Conservation (phyloP, 75 land plant species). For the Cunninghamia lanceolata region DNA sequence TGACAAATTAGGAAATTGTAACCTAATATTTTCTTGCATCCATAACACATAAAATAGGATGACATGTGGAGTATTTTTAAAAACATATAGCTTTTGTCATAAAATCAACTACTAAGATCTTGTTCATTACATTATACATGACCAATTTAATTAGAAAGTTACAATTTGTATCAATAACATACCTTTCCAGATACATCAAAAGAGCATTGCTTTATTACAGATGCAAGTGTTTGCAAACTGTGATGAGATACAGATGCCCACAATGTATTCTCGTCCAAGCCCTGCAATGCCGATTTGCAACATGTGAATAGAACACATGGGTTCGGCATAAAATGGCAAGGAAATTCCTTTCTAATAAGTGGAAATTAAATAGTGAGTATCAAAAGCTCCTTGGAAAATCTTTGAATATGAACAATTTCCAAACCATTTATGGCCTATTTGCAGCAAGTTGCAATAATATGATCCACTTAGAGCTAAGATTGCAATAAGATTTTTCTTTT, state of each 20-base stretch:
- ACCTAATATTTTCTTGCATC: background rate
- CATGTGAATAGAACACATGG: background rate
- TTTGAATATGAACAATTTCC: background rate
- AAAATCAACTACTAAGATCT: conserved; percentile 7
- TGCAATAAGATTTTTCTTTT: too few relatives aligned
- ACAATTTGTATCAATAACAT: conserved; percentile 5
- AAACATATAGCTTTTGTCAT: background rate
- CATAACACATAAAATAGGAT: background rate
- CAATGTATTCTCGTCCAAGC: conserved; percentile 45
- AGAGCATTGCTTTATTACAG: conserved; percentile 67
- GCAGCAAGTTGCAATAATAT: background rate
- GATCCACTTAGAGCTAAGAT: background rate
- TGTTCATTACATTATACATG: background rate
- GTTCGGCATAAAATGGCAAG: background rate
- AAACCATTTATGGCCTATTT: background rate
- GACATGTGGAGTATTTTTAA: background rate
- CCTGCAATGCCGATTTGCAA: conserved; percentile 31
- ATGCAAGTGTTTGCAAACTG: conserved; percentile 45
- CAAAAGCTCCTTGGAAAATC: background rate
- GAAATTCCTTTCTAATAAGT: background rate
- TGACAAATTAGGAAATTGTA: background rate
- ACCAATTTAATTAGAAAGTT: background rate
- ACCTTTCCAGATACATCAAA: conserved; percentile 86
- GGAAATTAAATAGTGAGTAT: background rate
- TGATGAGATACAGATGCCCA: conserved; percentile 77